Evolutionary conservation across 1,284 basidiomycete genomes (phyloP).

Genomic region (Microstroma glucosiphilum): DNA sequence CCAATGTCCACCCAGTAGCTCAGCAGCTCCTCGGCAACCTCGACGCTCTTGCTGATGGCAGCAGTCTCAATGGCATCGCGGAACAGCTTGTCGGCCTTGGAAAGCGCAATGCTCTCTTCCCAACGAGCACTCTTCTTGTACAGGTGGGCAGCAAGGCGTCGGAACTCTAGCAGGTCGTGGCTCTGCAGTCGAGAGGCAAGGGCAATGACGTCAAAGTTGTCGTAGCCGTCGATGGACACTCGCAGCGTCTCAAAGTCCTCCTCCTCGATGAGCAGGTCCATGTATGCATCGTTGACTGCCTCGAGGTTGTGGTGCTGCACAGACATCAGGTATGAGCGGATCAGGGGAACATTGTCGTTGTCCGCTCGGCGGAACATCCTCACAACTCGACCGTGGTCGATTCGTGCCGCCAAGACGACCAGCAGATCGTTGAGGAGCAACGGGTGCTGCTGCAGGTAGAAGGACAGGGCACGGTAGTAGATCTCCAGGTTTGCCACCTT

Average conservation of each 20-base stretch:
- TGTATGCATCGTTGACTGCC: slow-evolving; percentile 95
- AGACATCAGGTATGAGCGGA: slow-evolving; percentile 90
- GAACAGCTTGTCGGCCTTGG: slow-evolving; percentile 93
- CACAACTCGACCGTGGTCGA: slow-evolving; percentile 90
- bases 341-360: slow-evolving; percentile 89
- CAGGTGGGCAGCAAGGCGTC: slow-evolving; percentile 77
- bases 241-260: slow-evolving; percentile 96
- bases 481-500: slow-evolving; percentile 93
- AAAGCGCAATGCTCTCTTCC: slow-evolving; percentile 89
- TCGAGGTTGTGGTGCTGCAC: slow-evolving; percentile 93
- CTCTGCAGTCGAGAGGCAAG: slow-evolving; percentile 80
- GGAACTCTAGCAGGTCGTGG: slow-evolving; percentile 90
- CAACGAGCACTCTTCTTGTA: slow-evolving; percentile 95
- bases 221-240: slow-evolving; percentile 91
- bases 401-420: slow-evolving; percentile 81
- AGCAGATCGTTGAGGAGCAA: slow-evolving; percentile 86
- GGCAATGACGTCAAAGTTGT: slow-evolving; percentile 89
- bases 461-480: slow-evolving; percentile 68
- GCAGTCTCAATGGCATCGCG: slow-evolving; percentile 93
- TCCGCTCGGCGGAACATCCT: slow-evolving; percentile 77
- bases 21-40: slow-evolving; percentile 87
- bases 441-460: slow-evolving; percentile 82
- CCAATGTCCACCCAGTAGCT: slow-evolving; percentile 84
- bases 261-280: slow-evolving; percentile 93
- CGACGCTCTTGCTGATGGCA: slow-evolving; percentile 67